Evolutionary conservation across 2,329 filamentous ascomycete genomes (phyloP).

Genomic region (Aureobasidium melanogenum): DNA sequence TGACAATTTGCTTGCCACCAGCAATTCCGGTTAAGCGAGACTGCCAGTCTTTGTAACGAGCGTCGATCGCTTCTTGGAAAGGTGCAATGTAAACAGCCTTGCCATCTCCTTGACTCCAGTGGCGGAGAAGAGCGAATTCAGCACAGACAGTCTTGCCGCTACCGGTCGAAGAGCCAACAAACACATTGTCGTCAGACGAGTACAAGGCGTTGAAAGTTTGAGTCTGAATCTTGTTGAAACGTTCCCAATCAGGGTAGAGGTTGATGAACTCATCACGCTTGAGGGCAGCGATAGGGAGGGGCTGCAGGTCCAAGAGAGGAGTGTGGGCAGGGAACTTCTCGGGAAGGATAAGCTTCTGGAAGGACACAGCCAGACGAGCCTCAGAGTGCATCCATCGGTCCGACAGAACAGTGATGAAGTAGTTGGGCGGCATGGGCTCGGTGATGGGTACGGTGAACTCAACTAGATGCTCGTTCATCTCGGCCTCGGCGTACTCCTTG

Average conservation of each 20-base stretch:
- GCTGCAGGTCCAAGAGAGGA: constrained; percentile 82
- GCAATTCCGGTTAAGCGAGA: constrained; percentile 61
- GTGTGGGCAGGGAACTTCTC: constrained; percentile 95
- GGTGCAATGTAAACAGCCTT: constrained; percentile 91
- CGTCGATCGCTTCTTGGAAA: constrained; percentile 86
- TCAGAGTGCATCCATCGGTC: constrained; percentile 99
- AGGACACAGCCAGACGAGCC: constrained; percentile 84
- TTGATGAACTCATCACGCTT: constrained; percentile 76
- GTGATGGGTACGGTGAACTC: constrained; percentile 96
- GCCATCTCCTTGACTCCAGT: constrained; percentile 67
- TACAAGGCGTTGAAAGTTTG: constrained; percentile 94
- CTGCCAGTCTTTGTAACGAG: constrained; percentile 75
- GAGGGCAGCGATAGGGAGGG: constrained; percentile 77
- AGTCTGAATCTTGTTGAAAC: constrained; percentile 96
- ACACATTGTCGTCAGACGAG: constrained; percentile 84
- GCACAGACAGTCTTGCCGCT: constrained; percentile 96
- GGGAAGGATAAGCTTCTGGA: constrained; percentile 87
- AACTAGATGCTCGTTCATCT: constrained; percentile 86
- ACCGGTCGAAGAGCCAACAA: constrained; percentile 84
- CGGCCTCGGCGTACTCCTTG: constrained; percentile 75
- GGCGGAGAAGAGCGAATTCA: constrained; percentile 81
- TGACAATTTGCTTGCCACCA: constrained; percentile 83
- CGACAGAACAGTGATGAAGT: constrained; percentile 91
- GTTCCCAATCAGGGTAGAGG: constrained; percentile 73
- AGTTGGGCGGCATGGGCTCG: constrained; percentile 96